phyloP scores from a whole-genome alignment of 257 asterid species.

The Solanum corneliomulleri region DNA sequence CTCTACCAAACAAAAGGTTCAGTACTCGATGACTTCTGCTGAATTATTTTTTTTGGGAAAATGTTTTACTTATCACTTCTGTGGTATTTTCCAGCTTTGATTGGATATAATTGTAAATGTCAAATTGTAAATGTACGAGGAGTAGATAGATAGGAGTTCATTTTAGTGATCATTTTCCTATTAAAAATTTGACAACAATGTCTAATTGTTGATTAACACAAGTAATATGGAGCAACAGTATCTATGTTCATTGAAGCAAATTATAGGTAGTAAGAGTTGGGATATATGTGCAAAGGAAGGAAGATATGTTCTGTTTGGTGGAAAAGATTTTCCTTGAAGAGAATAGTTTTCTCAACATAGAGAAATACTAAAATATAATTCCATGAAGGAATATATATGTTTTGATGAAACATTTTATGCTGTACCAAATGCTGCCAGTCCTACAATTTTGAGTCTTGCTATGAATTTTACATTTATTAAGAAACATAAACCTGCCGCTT shows the following conservation, averaged over 20 bases:
- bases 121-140: neutral
- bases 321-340: neutral
- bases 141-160: neutral
- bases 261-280: neutral
- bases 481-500: neutral
- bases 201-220: neutral
- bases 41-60: neutral
- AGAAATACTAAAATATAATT: neutral
- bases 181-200: neutral
- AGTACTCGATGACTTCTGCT: neutral
- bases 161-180: neutral
- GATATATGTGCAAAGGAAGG: neutral
- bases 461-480: neutral
- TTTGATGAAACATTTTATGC: neutral
- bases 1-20: neutral
- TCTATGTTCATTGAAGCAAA: neutral
- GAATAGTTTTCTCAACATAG: neutral
- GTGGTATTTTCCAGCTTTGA: neutral
- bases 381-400: neutral
- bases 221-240: neutral
- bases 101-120: neutral
- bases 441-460: neutral
- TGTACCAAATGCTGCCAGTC: neutral
- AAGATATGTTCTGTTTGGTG: neutral
- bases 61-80: neutral